A percentile compares a stretch with the other conserved stretches of the same genome.
Evolutionary conservation across 192 early-diverging fungal species (phyloP).

Genomic region (Anaeromyces robustus): DNA sequence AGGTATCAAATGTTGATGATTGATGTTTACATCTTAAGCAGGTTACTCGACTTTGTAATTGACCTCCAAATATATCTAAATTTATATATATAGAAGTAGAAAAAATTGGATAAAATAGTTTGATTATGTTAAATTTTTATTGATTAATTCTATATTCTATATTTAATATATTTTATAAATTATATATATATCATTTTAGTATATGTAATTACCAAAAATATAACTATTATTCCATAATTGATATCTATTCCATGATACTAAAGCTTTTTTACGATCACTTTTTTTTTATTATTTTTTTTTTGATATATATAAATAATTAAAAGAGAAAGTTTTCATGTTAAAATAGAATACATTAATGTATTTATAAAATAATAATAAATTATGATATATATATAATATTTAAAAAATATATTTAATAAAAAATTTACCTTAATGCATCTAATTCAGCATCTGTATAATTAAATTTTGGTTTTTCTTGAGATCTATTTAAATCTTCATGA

Average conservation of each 20-base stretch:
- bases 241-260: slow-evolving; percentile 20
- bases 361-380: too few relatives aligned
- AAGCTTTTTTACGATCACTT: slow-evolving; percentile 25
- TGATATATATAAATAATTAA: too few relatives aligned
- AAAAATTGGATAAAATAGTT: too few relatives aligned
- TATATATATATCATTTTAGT: neutral
- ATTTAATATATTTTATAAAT: slow-evolving; percentile 11
- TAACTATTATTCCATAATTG: slow-evolving; percentile 1
- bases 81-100: slow-evolving; percentile 9
- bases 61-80: slow-evolving; percentile 31
- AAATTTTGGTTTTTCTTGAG: slow-evolving; percentile 11
- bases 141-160: too few relatives aligned
- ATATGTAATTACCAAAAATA: slow-evolving; percentile 22
- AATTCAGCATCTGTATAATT: slow-evolving; percentile 23
- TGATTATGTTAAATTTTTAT: too few relatives aligned
- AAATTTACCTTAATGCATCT: slow-evolving; percentile 15
- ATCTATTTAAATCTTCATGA: slow-evolving; percentile 30
- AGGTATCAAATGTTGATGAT: slow-evolving; percentile 33
- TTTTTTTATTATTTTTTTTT: neutral
- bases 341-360: too few relatives aligned
- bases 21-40: slow-evolving; percentile 20
- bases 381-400: neutral
- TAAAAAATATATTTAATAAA: neutral
- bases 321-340: too few relatives aligned
- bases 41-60: slow-evolving; percentile 24